phyloP scores from a whole-genome alignment of 2,329 filamentous ascomycete species.

The Endocalyx cinctus region DNA sequence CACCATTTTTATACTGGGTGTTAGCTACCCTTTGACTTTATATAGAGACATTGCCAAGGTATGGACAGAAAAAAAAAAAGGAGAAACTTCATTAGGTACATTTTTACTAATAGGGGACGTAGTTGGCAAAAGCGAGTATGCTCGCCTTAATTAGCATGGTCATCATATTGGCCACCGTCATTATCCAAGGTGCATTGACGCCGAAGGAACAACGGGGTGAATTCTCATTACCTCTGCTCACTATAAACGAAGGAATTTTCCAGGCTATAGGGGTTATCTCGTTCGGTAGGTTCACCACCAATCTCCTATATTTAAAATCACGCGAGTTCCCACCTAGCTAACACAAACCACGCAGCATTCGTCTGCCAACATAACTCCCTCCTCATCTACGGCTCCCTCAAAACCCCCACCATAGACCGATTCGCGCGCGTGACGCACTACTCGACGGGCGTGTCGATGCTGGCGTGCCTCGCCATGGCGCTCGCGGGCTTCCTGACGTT shows the following conservation, averaged over 20 bases:
- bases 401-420: conserved; percentile 90
- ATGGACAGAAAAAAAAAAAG: no score
- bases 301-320: neutral
- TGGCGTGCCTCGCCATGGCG: conserved; percentile 88
- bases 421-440: conserved; percentile 92
- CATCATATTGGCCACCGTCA: conserved; percentile 81
- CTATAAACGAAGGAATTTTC: conserved; percentile 84
- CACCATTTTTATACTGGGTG: conserved; percentile 75
- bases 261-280: conserved; percentile 97
- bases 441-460: conserved; percentile 82
- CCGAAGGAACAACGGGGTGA: conserved; percentile 67
- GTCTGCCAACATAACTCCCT: conserved; percentile 91
- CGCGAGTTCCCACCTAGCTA: conserved; percentile 23
- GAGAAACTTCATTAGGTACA: no score
- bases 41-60: conserved; percentile 98
- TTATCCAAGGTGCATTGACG: conserved; percentile 76
- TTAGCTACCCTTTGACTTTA: conserved; percentile 87
- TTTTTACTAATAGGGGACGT: conserved; percentile 13
- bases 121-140: conserved; percentile 94
- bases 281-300: conserved; percentile 77
- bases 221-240: conserved; percentile 64
- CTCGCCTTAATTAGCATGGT: conserved; percentile 90
- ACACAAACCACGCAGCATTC: conserved; percentile 43
- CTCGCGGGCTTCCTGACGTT: conserved; percentile 89
- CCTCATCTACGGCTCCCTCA: conserved; percentile 92